Evolutionary conservation across 2,329 filamentous ascomycete species (phyloP), one percentile per base, ranked within the genome.

Genomic region (Knufia petricola): DNA sequence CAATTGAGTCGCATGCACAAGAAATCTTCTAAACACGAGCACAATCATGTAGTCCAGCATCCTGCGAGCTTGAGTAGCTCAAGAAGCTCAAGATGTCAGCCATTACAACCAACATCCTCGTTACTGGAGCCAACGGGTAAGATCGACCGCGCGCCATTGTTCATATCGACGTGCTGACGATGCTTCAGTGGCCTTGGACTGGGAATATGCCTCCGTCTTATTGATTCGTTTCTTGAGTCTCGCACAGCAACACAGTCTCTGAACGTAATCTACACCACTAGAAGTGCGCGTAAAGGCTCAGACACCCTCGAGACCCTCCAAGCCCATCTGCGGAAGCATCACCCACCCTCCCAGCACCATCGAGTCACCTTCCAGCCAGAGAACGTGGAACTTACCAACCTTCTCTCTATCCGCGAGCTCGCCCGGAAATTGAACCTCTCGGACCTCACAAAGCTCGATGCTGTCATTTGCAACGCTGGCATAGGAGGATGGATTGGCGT

Each of bases 91-190:
- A 8, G 17, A 50, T 50, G 48, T 50, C 48, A 23, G 20, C 24
- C 20, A 10, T 12, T 32, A 59, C 60, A 40, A 54, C 55, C 34
- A 66, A 64, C 61, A 79, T 87, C 7, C 72, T 95, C 32, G 78
- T 95, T 34, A 94, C 87, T 0, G 87, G 87, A 46, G 85, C 86
- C 30, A 94, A 94, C 66, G 89, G 86, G 87, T 89, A 75, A 50
- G 61, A 30, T 42, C 32, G 8, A 44, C 8, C 13, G 4, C 55
- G 26, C 43, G 32, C 17, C 26, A n/a, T 36, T 17, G 10, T 8
- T n/a, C 10, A 17, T 36, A n/a, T 17, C 15, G 13, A 13, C 32
- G 15, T 36, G 15, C 32, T 36, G 7, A 36, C 13, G 10, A 36
- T 17, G 4, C 10, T 6, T 38, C 65, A 95, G 90, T 63, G 90